phyloP scores from a whole-genome alignment of 2,329 filamentous ascomycete species.

The Exophiala spinifera region DNA sequence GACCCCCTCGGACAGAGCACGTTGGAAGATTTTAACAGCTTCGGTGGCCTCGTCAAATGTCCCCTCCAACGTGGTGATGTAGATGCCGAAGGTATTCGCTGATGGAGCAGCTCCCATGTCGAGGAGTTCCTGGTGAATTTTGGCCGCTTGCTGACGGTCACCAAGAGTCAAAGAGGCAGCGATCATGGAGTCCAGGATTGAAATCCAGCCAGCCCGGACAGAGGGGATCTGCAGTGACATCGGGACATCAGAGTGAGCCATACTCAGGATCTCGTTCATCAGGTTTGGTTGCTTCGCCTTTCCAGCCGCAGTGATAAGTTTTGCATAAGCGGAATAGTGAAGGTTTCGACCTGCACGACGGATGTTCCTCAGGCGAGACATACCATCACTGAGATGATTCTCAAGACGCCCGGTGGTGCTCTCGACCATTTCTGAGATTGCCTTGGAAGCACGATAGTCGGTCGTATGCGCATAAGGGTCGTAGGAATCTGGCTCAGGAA shows the following conservation, averaged over 20 bases:
- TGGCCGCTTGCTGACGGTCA: conserved; percentile 74
- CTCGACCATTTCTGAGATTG: conserved; percentile 88
- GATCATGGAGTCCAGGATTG: conserved; percentile 94
- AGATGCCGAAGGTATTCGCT: conserved; percentile 95
- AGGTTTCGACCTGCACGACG: conserved; percentile 87
- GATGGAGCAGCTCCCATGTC: conserved; percentile 88
- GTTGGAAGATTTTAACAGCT: conserved; percentile 94
- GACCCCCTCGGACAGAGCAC: conserved; percentile 87
- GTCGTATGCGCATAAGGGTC: conserved; percentile 89
- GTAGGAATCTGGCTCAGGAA: conserved; percentile 73
- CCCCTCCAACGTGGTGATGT: conserved; percentile 98
- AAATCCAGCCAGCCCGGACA: conserved; percentile 93
- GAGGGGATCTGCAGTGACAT: conserved; percentile 77
- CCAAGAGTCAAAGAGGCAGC: conserved; percentile 83
- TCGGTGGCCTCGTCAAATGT: conserved; percentile 97
- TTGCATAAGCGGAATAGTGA: conserved; percentile 93
- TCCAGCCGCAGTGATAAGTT: conserved; percentile 86
- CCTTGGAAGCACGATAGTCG: conserved; percentile 87
- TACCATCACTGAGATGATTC: conserved; percentile 72
- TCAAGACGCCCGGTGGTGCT: conserved; percentile 70
- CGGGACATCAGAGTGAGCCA: conserved; percentile 86
- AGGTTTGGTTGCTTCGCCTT: conserved; percentile 78
- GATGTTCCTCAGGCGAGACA: conserved; percentile 86
- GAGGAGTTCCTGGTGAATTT: conserved; percentile 87
- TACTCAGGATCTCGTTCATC: conserved; percentile 80